Evolutionary conservation across 177 flowering plant genomes (phyloP), one percentile per base, ranked within the genome.

Genomic region (Vitis hybrid): DNA sequence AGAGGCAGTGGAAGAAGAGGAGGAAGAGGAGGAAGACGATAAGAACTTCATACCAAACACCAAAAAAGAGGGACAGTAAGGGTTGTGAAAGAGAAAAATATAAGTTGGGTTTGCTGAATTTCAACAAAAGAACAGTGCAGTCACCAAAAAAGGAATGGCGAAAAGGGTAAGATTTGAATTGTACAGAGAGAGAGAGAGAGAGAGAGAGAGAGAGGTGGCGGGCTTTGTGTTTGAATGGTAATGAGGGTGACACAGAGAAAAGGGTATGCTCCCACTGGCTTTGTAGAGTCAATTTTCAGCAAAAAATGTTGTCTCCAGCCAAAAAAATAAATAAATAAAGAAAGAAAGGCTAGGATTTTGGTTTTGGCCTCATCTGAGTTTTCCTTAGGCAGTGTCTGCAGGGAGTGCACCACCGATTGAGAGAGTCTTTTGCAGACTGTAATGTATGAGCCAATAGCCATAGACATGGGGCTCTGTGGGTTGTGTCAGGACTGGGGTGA

Each of bases 181-280:
- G 45, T 39, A 6, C 45, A 39, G 45, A 39, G 56, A 13, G 70
- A 58, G 45, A 32, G 66, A 39, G 49, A 18, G 72, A 39, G 18
- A 67, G 32, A 13, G 56, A 12, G 70, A 59, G 48, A 34, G 66
- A 45, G 50, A 18, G 72, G 65, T 79, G 81, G 85, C 85, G 79
- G 85, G 85, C 71, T 82, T 67, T 67, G 75, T 11, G 65, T 82
- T 82, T 79, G 81, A 82, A 82, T 70, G 64, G 49, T 2, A 18
- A 18, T 14, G 60, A 18, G 60, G 19, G 55, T 60, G 59, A 64
- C 32, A 60, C 4, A 60, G 23, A 34, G 60, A 45, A 15, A 54
- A 50, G 60, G 18, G 39, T n/a, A 72, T 71, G 72, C 45, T 69
- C 57, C 23, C 75, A 72, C 68, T 66, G 74, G 64, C 62, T 21